phyloP scores from a whole-genome alignment of 2,329 filamentous ascomycete genomes.

The Pestalotiopsis sp. region DNA sequence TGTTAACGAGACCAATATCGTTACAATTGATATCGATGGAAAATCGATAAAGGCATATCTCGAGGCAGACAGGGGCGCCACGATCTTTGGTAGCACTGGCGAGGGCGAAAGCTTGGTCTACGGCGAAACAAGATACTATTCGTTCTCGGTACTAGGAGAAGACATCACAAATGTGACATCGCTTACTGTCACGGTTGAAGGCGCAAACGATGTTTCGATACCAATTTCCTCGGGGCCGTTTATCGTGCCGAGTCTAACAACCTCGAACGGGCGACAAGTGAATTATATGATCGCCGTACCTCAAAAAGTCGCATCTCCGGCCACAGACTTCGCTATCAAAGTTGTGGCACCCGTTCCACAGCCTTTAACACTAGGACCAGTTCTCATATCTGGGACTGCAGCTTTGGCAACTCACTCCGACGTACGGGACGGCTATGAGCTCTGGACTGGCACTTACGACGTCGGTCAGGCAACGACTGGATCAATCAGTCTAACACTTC shows the following conservation, averaged over 20 bases:
- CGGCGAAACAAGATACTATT: slow-evolving; percentile 19
- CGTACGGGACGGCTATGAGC: neutral
- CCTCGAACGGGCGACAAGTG: slow-evolving; percentile 12
- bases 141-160: slow-evolving; percentile 20
- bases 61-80: slow-evolving; percentile 20
- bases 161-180: slow-evolving; percentile 17
- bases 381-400: slow-evolving; percentile 16
- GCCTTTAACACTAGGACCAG: slow-evolving; percentile 25
- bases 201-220: slow-evolving; percentile 16
- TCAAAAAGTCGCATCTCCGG: slow-evolving; percentile 3
- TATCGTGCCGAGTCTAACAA: slow-evolving; percentile 24
- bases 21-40: slow-evolving; percentile 15
- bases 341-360: slow-evolving; percentile 23
- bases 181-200: slow-evolving; percentile 18
- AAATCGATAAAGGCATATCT: slow-evolving; percentile 17
- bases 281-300: slow-evolving; percentile 20
- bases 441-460: slow-evolving; percentile 16
- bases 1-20: slow-evolving; percentile 6
- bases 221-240: slow-evolving; percentile 19
- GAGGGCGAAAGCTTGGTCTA: neutral
- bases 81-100: slow-evolving; percentile 21
- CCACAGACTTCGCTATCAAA: slow-evolving; percentile 15
- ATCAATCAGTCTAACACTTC: slow-evolving; percentile 24
- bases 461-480: slow-evolving; percentile 20
- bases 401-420: slow-evolving; percentile 15